Percentiles rank a stretch among this genome's conserved stretches.
These are phyloP conservation scores for Cyberlindnera euphorbiae DNA, from an alignment of 805 yeast species.

Conservation along the genomic window DNA sequence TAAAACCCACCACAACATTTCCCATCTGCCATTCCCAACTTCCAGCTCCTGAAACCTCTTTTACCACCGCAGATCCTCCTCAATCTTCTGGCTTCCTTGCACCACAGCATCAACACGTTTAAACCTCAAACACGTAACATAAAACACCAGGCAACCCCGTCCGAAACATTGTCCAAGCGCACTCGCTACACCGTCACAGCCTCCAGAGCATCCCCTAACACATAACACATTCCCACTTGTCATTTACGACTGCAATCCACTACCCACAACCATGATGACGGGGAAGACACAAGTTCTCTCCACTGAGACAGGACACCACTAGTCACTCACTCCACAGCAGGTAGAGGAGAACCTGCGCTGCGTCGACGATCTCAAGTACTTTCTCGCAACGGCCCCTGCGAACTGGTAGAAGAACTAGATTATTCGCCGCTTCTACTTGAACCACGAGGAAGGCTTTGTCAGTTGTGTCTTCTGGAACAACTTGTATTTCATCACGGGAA, in stretches of 20 bases:
- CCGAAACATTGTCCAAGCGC: too few relatives aligned
- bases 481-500: conserved; percentile 86
- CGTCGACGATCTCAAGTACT: conserved; percentile 77
- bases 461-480: conserved; percentile 91
- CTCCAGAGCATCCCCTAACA: too few relatives aligned
- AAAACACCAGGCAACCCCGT: too few relatives aligned
- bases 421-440: conserved; percentile 77
- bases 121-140: conserved; percentile 3
- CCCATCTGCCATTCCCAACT: not conserved
- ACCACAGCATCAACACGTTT: conserved; percentile 1
- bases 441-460: conserved; percentile 88
- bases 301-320: conserved; percentile 2
- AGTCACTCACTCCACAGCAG: conserved; percentile 19
- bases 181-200: too few relatives aligned
- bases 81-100: too few relatives aligned
- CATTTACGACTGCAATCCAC: too few relatives aligned
- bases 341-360: conserved; percentile 52
- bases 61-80: not conserved
- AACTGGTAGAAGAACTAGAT: conserved; percentile 89
- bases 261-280: not conserved
- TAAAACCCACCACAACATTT: conserved; percentile 2
- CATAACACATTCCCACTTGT: too few relatives aligned
- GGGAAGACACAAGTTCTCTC: conserved; percentile 4
- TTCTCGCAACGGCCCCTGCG: conserved; percentile 90
- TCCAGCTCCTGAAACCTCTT: not conserved